phyloP scores from a whole-genome alignment of 805 yeast species.

The Candida anglica region DNA sequence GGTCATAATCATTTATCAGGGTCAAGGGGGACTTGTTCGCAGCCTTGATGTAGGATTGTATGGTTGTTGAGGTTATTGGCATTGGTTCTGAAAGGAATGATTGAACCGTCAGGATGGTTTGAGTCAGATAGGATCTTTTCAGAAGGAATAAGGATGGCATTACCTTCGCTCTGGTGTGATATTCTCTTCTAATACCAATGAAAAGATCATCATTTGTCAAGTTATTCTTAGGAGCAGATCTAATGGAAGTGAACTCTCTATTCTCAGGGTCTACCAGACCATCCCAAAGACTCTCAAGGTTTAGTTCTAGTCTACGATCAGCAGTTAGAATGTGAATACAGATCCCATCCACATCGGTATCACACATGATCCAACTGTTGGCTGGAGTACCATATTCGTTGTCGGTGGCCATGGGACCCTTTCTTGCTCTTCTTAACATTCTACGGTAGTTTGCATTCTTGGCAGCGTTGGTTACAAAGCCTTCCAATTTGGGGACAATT shows the following conservation, averaged over 20 bases:
- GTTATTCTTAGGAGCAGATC: no score
- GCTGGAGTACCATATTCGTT: constrained; percentile 53
- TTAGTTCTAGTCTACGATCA: constrained; percentile 61
- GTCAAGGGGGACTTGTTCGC: background rate
- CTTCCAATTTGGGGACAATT: constrained; percentile 58
- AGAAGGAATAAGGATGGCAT: background rate
- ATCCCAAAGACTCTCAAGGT: constrained; percentile 69
- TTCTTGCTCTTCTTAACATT: constrained; percentile 49
- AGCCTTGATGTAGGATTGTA: background rate
- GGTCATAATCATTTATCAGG: constrained; percentile 13
- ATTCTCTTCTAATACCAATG: constrained; percentile 37
- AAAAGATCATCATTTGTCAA: constrained; percentile 33
- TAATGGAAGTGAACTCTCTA: no score
- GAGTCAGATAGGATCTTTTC: background rate
- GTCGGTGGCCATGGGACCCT: constrained; percentile 48
- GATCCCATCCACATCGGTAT: constrained; percentile 59
- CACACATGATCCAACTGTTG: constrained; percentile 83
- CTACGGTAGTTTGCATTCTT: constrained; percentile 35
- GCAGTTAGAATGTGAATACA: constrained; percentile 70
- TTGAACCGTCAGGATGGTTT: background rate
- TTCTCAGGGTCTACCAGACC: no score
- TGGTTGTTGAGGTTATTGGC: constrained; percentile 4
- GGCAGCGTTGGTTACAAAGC: constrained; percentile 58
- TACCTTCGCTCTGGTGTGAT: constrained; percentile 36
- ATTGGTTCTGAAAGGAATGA: background rate